Evolutionary conservation across 2,329 filamentous ascomycete genomes (phyloP).

Genomic region (Pseudofabraea citricarpa): DNA sequence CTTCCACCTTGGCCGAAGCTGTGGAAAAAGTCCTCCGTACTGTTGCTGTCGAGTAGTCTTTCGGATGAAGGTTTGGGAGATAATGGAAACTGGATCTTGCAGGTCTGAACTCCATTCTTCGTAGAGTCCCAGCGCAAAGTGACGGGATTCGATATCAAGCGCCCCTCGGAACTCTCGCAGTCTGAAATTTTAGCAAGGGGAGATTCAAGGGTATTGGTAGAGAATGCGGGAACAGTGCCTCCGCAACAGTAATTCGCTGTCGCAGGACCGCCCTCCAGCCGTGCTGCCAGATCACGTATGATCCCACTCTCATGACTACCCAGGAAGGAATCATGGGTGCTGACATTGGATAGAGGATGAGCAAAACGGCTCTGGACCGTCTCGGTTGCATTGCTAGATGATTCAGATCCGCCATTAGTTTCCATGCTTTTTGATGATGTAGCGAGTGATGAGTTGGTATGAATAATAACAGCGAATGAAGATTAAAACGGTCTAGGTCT

Average conservation of each 20-base stretch:
- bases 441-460: too few species aligned
- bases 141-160: constrained; percentile 7
- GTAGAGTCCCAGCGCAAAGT: constrained; percentile 10
- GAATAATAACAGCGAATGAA: too few species aligned
- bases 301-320: too few species aligned
- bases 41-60: constrained; percentile 37
- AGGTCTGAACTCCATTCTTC: neutral
- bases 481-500: too few species aligned
- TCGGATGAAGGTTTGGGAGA: constrained; percentile 19
- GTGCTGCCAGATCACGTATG: too few species aligned
- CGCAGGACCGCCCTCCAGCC: too few species aligned
- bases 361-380: too few species aligned
- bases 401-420: too few species aligned
- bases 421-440: too few species aligned
- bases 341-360: too few species aligned
- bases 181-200: neutral
- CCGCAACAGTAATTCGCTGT: constrained; percentile 10
- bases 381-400: too few species aligned
- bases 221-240: constrained; percentile 7
- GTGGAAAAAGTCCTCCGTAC: constrained; percentile 44
- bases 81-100: constrained; percentile 5
- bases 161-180: constrained; percentile 5
- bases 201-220: neutral
- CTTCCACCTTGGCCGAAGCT: constrained; percentile 47
- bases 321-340: too few species aligned